Evolutionary conservation across 2,329 filamentous ascomycete genomes (phyloP), one percentile per base, ranked within the genome.

Genomic region (Capronia epimyces): DNA sequence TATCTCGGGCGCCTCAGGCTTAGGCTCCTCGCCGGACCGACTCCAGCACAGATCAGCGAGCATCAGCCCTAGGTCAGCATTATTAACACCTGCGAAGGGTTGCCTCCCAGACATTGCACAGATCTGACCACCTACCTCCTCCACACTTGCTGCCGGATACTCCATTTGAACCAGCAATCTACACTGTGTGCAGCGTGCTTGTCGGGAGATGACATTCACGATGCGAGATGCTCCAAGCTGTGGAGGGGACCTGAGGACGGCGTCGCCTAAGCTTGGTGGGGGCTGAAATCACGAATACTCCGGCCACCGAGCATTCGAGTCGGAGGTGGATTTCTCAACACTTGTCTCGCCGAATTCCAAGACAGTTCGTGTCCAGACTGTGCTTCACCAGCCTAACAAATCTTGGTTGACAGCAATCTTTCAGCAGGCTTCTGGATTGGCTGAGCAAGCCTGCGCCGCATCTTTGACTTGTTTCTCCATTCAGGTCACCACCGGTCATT

Each of bases 221-320:
- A n/a, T n/a, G n/a, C n/a, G 7, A 22, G 16, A 20, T 7, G 16
- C 15, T 18, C n/a, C 36, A 9, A 20, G 8, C 36, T 22, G 13
- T 21, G 24, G 25, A 36, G 40, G 24, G 22, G 13, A 25, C 27
- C 43, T 40, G 36, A 22, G 24, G 16, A 27, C 18, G 20, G 24
- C 39, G 29, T 20, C 46, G 42, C 48, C 46, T 50, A 50, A 46
- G 42, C 48, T 46, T 42, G 25, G 39, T 50, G 48, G 48, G 42
- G 48, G 42, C 48, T 44, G 48, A 41, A 50, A 46, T 50, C 42
- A 36, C 13, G 36, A 42, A 25, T 15, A 29, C n/a, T 39, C 18
- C 21, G 43, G 22, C n/a, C 31, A 32, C 43, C 20, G 22, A 25
- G 21, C 18, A 24, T 39, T 27, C 43, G 25, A 34, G 20, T 15